Conservation (phyloP, 495 filamentous ascomycete genomes). For the Tuber borchii region DNA sequence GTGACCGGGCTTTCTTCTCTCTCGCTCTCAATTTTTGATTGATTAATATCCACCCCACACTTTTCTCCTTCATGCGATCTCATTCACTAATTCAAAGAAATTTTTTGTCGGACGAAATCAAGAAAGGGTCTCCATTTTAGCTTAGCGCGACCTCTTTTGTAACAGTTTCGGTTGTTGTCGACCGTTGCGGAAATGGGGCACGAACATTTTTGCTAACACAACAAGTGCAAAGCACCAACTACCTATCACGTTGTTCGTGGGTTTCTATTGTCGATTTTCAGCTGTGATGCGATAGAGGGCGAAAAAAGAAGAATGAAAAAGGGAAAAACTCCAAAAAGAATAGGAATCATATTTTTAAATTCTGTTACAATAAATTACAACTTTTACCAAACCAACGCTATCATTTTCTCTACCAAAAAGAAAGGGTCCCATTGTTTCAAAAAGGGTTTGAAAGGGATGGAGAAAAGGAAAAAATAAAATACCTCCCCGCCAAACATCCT, state of each 20-base stretch:
- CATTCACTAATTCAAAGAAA: neutral
- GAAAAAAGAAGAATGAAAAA: neutral
- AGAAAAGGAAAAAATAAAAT: neutral
- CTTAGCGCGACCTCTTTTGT: neutral
- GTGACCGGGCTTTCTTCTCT: neutral
- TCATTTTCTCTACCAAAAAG: neutral
- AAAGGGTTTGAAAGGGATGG: neutral
- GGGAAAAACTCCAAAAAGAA: neutral
- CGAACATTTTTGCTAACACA: neutral
- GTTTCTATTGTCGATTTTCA: neutral
- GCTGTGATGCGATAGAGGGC: neutral
- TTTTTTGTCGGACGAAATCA: neutral
- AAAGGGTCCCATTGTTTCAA: neutral
- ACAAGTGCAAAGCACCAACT: neutral
- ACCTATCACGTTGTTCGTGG: neutral
- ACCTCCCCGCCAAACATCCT: neutral
- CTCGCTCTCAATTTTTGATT: neutral
- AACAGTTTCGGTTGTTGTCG: neutral
- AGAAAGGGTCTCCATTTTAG: neutral
- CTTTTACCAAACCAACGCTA: neutral
- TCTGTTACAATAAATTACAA: neutral
- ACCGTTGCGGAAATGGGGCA: neutral
- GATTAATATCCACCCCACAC: neutral
- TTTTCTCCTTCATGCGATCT: neutral
- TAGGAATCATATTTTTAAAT: conserved; percentile 1